Base-by-base conservation (phyloP, 2,329 filamentous ascomycete species). In the Microascus cirrosus region DNA sequence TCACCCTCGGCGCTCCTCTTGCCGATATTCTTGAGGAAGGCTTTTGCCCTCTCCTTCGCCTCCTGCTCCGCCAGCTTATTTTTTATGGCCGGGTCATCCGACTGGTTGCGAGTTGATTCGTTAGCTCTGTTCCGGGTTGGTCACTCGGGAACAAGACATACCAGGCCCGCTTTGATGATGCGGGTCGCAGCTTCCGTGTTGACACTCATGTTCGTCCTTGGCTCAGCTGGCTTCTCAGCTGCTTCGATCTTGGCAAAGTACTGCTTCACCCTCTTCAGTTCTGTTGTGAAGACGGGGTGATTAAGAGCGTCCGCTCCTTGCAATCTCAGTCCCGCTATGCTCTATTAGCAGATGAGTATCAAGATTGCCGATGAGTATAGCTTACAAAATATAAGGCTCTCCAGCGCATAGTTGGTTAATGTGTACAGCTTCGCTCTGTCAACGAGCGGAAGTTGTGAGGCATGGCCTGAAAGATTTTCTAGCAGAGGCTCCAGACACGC, bases 361-460 rank as follows among this genome's bases (percentile, higher is more conserved):
- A 51, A 35, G 36, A 6, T 13, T 7, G 35, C 6, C 45, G 3
- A 3, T 13, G 20, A 50, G 12, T 3, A 6, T 18, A 35, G 68
- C 82, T 62, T 73, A 91, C 89, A 88, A 71, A 95, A 97, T 8
- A 99, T 75, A 11, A 96, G 76, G 0, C 92, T 95, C 67, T 97
- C 93, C 62, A 99, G 86, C 0, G 92, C 82, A 70, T 97, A 99
- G 20, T 90, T 87, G 56, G 86, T 79, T 22, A 95, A 78, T n/a
- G 94, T 86, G 68, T 95, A 90, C 60, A 96, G 84, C 74, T 97
- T 96, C 8, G 94, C 91, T 74, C 90, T 92, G 76, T 97, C 93
- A 60, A 99, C 79, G n/a, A 97, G 79, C 1, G 93, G 92, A 32
- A 97, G 78, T 68, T 90, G 90, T 58, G 84, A 85, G 5, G 90